Evolutionary conservation across 495 filamentous ascomycete species (phyloP).

Genomic region (Penicillium canescens): DNA sequence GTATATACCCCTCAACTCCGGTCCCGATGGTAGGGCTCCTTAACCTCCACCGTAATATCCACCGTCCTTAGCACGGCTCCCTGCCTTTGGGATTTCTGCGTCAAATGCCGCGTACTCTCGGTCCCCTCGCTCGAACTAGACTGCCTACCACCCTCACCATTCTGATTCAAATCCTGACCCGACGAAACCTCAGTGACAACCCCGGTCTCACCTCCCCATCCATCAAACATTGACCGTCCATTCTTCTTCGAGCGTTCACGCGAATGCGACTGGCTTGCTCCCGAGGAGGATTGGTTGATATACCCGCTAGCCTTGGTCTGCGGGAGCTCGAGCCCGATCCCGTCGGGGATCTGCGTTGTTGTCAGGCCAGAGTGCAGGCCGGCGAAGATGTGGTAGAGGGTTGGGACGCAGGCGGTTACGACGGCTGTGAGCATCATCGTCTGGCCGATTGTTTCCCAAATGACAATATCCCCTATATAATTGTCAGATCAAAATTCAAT

Average conservation of each 20-base stretch:
- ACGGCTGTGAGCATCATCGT: conserved; percentile 30
- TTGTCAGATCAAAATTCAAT: conserved; percentile 3
- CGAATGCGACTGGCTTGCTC: neutral
- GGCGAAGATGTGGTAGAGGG: conserved; percentile 39
- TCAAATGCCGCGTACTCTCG: conserved; percentile 19
- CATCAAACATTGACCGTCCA: conserved; percentile 6
- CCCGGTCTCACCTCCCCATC: conserved; percentile 4
- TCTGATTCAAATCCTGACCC: neutral
- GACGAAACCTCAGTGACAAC: conserved; percentile 10
- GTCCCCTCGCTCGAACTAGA: conserved; percentile 12
- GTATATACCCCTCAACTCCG: neutral
- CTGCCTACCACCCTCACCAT: neutral
- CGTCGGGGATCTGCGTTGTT: conserved; percentile 25
- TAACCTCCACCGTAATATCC: conserved; percentile 23
- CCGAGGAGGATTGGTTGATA: conserved; percentile 11
- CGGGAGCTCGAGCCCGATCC: conserved; percentile 17
- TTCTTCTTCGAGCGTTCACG: neutral
- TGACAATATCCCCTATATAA: conserved; percentile 18
- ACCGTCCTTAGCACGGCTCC: conserved; percentile 21
- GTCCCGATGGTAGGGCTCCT: conserved; percentile 1
- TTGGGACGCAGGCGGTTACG: conserved; percentile 33
- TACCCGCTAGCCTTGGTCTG: conserved; percentile 15
- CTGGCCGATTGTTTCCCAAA: conserved; percentile 14
- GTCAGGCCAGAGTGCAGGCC: conserved; percentile 36
- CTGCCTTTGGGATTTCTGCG: conserved; percentile 3